Base-by-base conservation (phyloP, 352 stramenopile genomes). In the Globisporangium sylvaticum region DNA sequence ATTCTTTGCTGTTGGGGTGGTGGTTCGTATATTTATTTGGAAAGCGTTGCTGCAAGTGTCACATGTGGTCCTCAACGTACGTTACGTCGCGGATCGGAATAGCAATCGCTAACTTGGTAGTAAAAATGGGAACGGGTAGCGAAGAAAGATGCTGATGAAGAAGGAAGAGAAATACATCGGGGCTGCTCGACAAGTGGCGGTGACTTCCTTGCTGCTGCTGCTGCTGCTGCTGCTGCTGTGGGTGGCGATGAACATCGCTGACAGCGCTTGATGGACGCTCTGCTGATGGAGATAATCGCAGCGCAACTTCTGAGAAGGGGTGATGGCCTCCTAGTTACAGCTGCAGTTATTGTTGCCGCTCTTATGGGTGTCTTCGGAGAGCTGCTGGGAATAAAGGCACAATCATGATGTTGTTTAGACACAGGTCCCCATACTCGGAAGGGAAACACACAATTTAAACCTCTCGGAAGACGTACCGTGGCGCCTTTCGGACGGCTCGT, bases 401-500 rank as follows among this genome's bases (percentile, higher is more conserved):
- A 50, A 50, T 9, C 15, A 31, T 46, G 20, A n/a, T 12, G 18
- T 27, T 59, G 27, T 14, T 59, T 15, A 59, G 22, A 27, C 24
- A 64, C 37, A 39, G 15, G 10, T 4, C 27, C 15, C 20, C 14
- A 15, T 20, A 42, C 10, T 29, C 12, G 1, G 1, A 64, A 42
- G 14, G 24, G 22, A 31, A 46, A 12, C n/a, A n/a, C n/a, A 48
- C 27, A 58, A 31, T 10, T n/a, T 22, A 20, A 55, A 32, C 42
- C 18, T 12, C 7, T 50, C 7, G 42, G 18, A 24, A 22, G 46
- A 55, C 74, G 70, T 69, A 93, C 84, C 74, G 87, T 89, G 20
- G 78, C 78, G 54, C 87, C 87, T 42, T 80, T 79, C 32, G 85
- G 77, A 39, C 83, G 77, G 66, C 85, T 91, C 12, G 79, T 69